These are phyloP conservation scores for Hyaloscypha finlandica DNA, from an alignment of 495 filamentous ascomycete genomes.

Conservation along the genomic window DNA sequence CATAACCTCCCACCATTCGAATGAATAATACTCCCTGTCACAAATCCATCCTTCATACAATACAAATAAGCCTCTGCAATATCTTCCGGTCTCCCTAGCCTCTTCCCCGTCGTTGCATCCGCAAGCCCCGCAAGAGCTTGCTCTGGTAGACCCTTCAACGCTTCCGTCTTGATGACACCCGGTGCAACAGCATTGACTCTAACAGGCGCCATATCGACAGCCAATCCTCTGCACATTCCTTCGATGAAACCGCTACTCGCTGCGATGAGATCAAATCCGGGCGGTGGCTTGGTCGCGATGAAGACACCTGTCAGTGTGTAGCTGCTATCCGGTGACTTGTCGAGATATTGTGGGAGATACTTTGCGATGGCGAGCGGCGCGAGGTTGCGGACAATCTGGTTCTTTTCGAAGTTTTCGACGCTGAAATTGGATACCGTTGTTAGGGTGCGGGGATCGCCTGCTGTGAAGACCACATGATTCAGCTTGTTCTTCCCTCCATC, in stretches of 20 bases:
- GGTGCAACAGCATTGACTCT: slow-evolving; percentile 28
- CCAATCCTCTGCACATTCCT: slow-evolving; percentile 42
- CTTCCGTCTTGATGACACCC: slow-evolving; percentile 24
- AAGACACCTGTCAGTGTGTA: slow-evolving; percentile 48
- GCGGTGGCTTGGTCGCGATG: slow-evolving; percentile 36
- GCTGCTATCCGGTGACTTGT: slow-evolving; percentile 33
- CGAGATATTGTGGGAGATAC: slow-evolving; percentile 40
- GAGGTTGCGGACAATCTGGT: slow-evolving; percentile 43
- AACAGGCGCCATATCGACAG: slow-evolving; percentile 26
- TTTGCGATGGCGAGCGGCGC: slow-evolving; percentile 45
- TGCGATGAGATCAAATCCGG: slow-evolving; percentile 39
- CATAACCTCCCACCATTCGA: slow-evolving; percentile 41
- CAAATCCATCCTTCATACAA: slow-evolving; percentile 51
- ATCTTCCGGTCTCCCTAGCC: slow-evolving; percentile 47
- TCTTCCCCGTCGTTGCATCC: slow-evolving; percentile 32
- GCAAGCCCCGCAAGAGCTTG: slow-evolving; percentile 24
- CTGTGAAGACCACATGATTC: slow-evolving; percentile 54
- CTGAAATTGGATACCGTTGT: slow-evolving; percentile 36
- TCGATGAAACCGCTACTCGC: slow-evolving; percentile 28
- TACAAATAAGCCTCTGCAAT: slow-evolving; percentile 54
- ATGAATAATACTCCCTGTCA: slow-evolving; percentile 42
- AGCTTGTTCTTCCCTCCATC: slow-evolving; percentile 34
- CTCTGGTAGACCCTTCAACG: slow-evolving; percentile 5
- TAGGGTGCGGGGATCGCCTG: slow-evolving; percentile 35
- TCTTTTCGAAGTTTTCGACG: slow-evolving; percentile 33